Percentiles rank a stretch among this genome's conserved stretches.
These are phyloP conservation scores for Mycena pura DNA, from an alignment of 768 basidiomycete species.

Conservation along the genomic window DNA sequence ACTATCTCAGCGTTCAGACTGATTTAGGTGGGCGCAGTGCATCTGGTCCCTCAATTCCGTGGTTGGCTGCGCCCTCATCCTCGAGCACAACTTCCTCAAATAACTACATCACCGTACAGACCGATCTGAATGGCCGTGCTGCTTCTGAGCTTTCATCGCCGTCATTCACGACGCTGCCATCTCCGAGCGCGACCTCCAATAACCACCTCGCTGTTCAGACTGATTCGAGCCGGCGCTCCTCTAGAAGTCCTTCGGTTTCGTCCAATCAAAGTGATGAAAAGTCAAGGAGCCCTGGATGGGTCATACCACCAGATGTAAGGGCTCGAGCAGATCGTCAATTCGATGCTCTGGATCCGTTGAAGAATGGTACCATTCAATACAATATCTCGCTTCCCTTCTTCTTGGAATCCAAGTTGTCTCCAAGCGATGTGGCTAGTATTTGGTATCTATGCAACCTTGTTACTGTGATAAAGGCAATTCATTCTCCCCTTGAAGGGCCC, in stretches of 20 bases:
- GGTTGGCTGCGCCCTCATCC: too few relatives aligned
- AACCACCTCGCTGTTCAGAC: background rate
- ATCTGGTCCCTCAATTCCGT: conserved; percentile 4
- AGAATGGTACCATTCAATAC: conserved; percentile 52
- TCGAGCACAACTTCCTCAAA: background rate
- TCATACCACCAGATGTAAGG: conserved; percentile 50
- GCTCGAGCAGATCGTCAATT: conserved; percentile 52
- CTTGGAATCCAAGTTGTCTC: conserved; percentile 51
- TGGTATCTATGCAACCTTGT: conserved; percentile 41
- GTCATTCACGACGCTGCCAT: too few relatives aligned
- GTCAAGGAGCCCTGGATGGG: conserved; percentile 39
- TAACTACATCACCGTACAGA: too few relatives aligned
- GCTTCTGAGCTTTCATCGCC: too few relatives aligned
- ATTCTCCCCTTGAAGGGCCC: conserved; percentile 42
- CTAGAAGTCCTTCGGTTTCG: conserved; percentile 1
- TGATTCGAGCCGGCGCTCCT: background rate
- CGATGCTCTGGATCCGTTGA: conserved; percentile 47
- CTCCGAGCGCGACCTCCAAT: background rate
- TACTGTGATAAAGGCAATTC: background rate
- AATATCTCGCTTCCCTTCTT: conserved; percentile 61
- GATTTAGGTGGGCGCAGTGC: background rate
- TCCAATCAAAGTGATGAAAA: conserved; percentile 14
- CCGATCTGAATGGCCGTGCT: too few relatives aligned
- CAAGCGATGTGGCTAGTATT: conserved; percentile 50
- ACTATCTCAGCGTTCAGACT: background rate